A percentile compares a stretch with the other conserved stretches of the same genome.
Evolutionary conservation across 352 stramenopile species (phyloP).

Genomic region (Phytophthora palmivora): DNA sequence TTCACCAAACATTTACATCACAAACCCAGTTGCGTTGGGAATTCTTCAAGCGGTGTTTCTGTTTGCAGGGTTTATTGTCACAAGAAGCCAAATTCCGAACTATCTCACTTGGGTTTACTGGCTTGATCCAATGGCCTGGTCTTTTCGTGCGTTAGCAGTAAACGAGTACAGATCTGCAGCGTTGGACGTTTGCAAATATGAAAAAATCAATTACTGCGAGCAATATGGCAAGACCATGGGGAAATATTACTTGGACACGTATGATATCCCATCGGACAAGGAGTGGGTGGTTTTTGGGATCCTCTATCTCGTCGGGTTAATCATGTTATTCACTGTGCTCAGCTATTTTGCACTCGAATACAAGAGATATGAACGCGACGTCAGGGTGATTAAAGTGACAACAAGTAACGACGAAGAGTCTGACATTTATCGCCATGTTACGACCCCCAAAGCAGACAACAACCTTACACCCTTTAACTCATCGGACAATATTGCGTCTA

Average conservation of each 20-base stretch:
- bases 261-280: slow-evolving; percentile 45
- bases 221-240: slow-evolving; percentile 39
- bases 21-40: slow-evolving; percentile 15
- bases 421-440: slow-evolving; percentile 8
- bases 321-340: slow-evolving; percentile 38
- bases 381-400: slow-evolving; percentile 13
- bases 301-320: slow-evolving; percentile 40
- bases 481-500: neutral
- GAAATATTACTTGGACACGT: slow-evolving; percentile 43
- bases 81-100: slow-evolving; percentile 42
- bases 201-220: slow-evolving; percentile 37
- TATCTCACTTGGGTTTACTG: slow-evolving; percentile 64
- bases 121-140: slow-evolving; percentile 59
- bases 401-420: neutral
- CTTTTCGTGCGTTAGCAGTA: slow-evolving; percentile 42
- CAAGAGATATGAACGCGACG: slow-evolving; percentile 23
- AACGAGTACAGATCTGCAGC: slow-evolving; percentile 46
- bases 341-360: slow-evolving; percentile 38
- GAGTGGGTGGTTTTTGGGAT: slow-evolving; percentile 47
- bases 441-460: slow-evolving; percentile 13
- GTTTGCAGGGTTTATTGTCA: slow-evolving; percentile 40
- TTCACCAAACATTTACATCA: slow-evolving; percentile 22
- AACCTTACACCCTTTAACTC: neutral
- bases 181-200: slow-evolving; percentile 39
- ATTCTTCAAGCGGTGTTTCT: slow-evolving; percentile 47